Percentiles rank a stretch among this genome's conserved stretches.
Conservation (phyloP, 345 rosid genomes). For the Eucalyptus caleyi region DNA sequence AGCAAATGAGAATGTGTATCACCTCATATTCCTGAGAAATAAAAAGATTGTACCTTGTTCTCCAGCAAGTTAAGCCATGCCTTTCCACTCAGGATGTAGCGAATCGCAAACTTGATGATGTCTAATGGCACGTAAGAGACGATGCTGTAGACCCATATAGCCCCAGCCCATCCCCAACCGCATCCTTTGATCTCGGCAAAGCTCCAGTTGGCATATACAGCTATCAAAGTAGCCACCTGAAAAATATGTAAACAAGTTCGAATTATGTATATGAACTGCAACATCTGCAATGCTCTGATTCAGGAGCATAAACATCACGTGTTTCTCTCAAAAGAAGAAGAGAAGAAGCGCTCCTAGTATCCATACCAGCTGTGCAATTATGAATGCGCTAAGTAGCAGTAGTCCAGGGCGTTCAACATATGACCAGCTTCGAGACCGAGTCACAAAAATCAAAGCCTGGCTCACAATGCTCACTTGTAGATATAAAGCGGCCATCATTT, state of each 20-base stretch:
- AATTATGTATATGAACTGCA: not conserved
- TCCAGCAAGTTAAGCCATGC: slow-evolving; percentile 18
- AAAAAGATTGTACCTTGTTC: slow-evolving; percentile 7
- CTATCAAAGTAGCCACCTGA: slow-evolving; percentile 35
- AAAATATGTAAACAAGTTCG: not conserved
- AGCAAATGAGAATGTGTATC: not conserved
- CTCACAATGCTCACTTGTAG: slow-evolving; percentile 49
- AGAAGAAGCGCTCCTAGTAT: not conserved
- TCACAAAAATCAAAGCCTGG: slow-evolving; percentile 39
- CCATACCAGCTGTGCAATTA: slow-evolving; percentile 27
- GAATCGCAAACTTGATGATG: slow-evolving; percentile 15
- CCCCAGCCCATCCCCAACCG: slow-evolving; percentile 47
- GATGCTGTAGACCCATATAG: slow-evolving; percentile 19
- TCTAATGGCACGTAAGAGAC: slow-evolving; percentile 16
- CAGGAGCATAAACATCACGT: not conserved
- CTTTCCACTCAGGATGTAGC: slow-evolving; percentile 14
- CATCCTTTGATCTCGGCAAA: slow-evolving; percentile 29
- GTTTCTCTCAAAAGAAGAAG: not conserved
- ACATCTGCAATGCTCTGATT: not conserved
- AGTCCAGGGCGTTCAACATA: slow-evolving; percentile 27
- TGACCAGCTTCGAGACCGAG: slow-evolving; percentile 42
- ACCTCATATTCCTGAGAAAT: not conserved
- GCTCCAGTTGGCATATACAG: slow-evolving; percentile 34
- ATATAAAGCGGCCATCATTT: slow-evolving; percentile 33
- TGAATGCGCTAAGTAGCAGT: slow-evolving; percentile 19